These are phyloP conservation scores for Rhexocercosporidium sp. DNA, from an alignment of 2,329 filamentous ascomycete genomes.

Conservation along the genomic window DNA sequence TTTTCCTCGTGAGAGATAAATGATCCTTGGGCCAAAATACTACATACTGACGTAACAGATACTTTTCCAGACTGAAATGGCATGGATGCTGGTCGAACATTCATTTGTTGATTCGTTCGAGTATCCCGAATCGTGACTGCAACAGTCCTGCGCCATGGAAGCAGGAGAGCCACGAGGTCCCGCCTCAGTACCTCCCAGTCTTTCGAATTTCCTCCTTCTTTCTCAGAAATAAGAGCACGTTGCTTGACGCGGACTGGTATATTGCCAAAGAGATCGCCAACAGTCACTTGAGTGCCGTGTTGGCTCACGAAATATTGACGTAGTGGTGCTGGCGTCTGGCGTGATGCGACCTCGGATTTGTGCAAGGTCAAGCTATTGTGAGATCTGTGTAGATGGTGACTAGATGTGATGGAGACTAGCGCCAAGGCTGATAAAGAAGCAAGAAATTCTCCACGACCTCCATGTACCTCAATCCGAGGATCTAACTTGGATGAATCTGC, in stretches of 20 bases:
- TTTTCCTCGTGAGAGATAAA: conserved; percentile 60
- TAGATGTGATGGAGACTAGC: conserved; percentile 77
- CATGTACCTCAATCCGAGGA: conserved; percentile 56
- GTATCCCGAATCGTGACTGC: conserved; percentile 63
- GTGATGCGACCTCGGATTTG: conserved; percentile 67
- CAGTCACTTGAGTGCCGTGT: conserved; percentile 77
- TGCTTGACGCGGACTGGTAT: conserved; percentile 92
- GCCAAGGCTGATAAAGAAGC: conserved; percentile 78
- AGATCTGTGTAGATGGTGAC: conserved; percentile 62
- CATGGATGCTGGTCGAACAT: conserved; percentile 31
- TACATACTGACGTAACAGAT: conserved; percentile 43
- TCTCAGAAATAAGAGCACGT: conserved; percentile 60
- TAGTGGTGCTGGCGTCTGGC: conserved; percentile 64
- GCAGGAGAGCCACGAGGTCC: conserved; percentile 65
- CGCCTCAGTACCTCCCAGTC: conserved; percentile 58
- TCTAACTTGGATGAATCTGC: conserved; percentile 80
- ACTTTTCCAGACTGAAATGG: background rate
- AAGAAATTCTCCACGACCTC: conserved; percentile 75
- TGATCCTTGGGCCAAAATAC: conserved; percentile 69
- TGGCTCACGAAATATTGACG: conserved; percentile 61
- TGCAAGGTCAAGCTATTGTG: conserved; percentile 73
- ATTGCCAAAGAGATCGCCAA: conserved; percentile 84
- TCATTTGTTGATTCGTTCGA: conserved; percentile 30
- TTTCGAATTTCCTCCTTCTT: conserved; percentile 55
- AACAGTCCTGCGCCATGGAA: conserved; percentile 67